phyloP scores from a whole-genome alignment of 805 yeast species.

The Wickerhamomyces strasburgensis region DNA sequence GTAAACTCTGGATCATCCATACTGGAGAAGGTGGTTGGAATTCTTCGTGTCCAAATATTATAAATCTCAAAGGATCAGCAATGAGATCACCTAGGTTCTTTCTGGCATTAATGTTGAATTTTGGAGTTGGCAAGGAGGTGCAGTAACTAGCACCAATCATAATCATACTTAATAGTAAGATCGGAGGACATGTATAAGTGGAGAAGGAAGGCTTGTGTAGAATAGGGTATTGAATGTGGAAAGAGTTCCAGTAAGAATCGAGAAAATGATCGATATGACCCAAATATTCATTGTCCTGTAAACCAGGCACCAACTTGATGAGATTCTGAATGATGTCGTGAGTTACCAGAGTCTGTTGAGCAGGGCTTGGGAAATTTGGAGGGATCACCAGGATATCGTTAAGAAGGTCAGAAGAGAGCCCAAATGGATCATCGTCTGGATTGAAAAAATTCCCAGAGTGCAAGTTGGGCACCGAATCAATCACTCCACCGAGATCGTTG shows the following conservation, averaged over 20 bases:
- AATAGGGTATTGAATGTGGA: slow-evolving; percentile 42
- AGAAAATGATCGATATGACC: slow-evolving; percentile 21
- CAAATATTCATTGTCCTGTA: slow-evolving; percentile 20
- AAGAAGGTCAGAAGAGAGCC: slow-evolving; percentile 23
- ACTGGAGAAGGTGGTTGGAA: slow-evolving; percentile 73
- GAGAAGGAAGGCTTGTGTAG: slow-evolving; percentile 48
- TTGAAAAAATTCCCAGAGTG: slow-evolving; percentile 24
- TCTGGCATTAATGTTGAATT: slow-evolving; percentile 16
- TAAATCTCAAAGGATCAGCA: slow-evolving; percentile 54
- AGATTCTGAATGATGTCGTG: slow-evolving; percentile 18
- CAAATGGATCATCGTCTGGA: slow-evolving; percentile 28
- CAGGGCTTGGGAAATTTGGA: slow-evolving; percentile 27
- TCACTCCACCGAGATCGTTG: slow-evolving; percentile 1
- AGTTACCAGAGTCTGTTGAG: slow-evolving; percentile 24
- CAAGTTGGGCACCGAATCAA: slow-evolving; percentile 18
- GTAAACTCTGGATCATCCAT: slow-evolving; percentile 72
- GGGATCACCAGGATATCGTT: slow-evolving; percentile 26
- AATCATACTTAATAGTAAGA: slow-evolving; percentile 50
- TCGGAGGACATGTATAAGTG: slow-evolving; percentile 45
- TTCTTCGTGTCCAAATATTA: slow-evolving; percentile 63
- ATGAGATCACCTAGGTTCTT: slow-evolving; percentile 30
- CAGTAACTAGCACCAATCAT: slow-evolving; percentile 26
- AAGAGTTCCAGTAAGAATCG: slow-evolving; percentile 24
- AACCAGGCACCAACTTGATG: slow-evolving; percentile 18
- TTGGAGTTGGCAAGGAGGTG: slow-evolving; percentile 15